Conservation (phyloP, 768 basidiomycete genomes). For the Strobilomyces echinocephalus region DNA sequence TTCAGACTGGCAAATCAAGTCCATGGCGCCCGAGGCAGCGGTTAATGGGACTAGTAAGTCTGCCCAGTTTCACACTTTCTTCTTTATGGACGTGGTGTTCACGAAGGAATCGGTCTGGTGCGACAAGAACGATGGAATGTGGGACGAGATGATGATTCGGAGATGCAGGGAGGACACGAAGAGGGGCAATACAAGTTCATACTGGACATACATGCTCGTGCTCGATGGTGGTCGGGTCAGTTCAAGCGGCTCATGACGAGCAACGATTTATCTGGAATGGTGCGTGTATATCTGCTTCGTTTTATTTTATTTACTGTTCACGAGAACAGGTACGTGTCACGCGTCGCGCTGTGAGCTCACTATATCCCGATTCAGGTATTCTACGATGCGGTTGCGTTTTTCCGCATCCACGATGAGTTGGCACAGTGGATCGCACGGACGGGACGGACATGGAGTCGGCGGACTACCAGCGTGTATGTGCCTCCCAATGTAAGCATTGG, state of each 20-base stretch:
- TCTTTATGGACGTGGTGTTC: slow-evolving; percentile 52
- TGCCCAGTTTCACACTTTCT: not conserved
- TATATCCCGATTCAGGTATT: slow-evolving; percentile 69
- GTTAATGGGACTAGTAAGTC: slow-evolving; percentile 26
- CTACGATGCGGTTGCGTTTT: slow-evolving; percentile 69
- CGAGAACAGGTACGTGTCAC: slow-evolving; percentile 44
- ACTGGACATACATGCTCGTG: slow-evolving; percentile 44
- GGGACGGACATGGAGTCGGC: slow-evolving; percentile 53
- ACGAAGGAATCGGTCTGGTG: slow-evolving; percentile 43
- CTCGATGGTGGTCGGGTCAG: slow-evolving; percentile 48
- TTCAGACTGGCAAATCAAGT: slow-evolving; percentile 21
- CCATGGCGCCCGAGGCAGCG: slow-evolving; percentile 25
- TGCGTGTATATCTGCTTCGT: slow-evolving; percentile 28
- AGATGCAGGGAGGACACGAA: slow-evolving; percentile 37
- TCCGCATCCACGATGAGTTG: slow-evolving; percentile 61
- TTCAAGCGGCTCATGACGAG: slow-evolving; percentile 62
- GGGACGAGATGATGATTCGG: slow-evolving; percentile 42
- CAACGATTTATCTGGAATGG: slow-evolving; percentile 73
- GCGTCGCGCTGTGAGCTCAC: slow-evolving; percentile 65
- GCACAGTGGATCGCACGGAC: slow-evolving; percentile 52
- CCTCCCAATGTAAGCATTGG: too few species aligned
- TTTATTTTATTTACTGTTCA: not conserved
- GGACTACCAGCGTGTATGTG: slow-evolving; percentile 47
- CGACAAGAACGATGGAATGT: slow-evolving; percentile 26
- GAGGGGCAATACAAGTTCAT: slow-evolving; percentile 61